Evolutionary conservation across 176 grass and related monocot species (phyloP).

Genomic region (Triticum dicoccoides): DNA sequence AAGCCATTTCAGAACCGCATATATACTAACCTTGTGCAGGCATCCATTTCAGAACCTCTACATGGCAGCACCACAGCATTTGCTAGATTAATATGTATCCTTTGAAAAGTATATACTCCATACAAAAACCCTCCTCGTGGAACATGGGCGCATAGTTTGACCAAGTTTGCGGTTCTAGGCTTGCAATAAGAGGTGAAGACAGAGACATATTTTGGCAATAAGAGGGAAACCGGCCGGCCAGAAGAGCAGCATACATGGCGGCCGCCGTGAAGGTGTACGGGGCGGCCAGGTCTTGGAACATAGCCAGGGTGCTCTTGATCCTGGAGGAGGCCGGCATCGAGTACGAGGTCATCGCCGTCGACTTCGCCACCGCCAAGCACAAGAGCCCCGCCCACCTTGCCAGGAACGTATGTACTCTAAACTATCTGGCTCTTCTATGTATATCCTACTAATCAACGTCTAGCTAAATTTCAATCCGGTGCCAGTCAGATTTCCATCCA

Average conservation of each 20-base stretch:
- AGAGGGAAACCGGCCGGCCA: background rate
- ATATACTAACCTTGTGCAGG: too few relatives aligned
- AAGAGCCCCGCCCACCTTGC: background rate
- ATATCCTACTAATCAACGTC: background rate
- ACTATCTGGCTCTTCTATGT: background rate
- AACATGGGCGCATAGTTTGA: background rate
- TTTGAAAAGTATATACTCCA: too few relatives aligned
- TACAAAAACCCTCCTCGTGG: background rate
- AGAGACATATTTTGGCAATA: background rate
- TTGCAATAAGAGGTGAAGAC: background rate
- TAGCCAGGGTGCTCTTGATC: constrained; percentile 20
- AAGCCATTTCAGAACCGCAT: too few relatives aligned
- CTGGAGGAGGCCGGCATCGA: constrained; percentile 34
- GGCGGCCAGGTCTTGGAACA: constrained; percentile 1
- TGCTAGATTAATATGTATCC: too few relatives aligned
- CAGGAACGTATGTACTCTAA: background rate
- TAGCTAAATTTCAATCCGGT: too few relatives aligned
- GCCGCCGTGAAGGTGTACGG: constrained; percentile 29
- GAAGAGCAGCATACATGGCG: background rate
- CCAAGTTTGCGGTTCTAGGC: background rate
- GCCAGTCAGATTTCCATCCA: too few relatives aligned
- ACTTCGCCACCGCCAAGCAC: background rate
- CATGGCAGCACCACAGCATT: background rate
- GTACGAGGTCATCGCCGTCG: constrained; percentile 14
- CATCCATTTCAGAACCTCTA: background rate